Evolutionary conservation across 768 basidiomycete species (phyloP).

Genomic region (Infundibulicybe gibba): DNA sequence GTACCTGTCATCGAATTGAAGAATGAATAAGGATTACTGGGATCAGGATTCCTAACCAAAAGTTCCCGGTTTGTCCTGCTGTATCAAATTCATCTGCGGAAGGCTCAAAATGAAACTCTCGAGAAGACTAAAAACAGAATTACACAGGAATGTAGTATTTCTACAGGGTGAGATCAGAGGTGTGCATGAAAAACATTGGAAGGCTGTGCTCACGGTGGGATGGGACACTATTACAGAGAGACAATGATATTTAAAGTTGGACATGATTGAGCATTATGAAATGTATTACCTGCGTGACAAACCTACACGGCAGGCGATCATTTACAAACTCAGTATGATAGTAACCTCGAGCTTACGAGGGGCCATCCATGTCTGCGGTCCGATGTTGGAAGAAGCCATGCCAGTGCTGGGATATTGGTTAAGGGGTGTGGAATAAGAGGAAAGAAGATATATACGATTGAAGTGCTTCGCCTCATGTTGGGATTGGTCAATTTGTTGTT

Average conservation of each 20-base stretch:
- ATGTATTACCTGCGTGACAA: no score
- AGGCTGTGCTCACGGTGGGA: no score
- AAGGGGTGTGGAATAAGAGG: neutral
- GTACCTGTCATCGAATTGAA: neutral
- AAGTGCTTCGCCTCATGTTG: neutral
- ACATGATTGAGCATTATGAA: no score
- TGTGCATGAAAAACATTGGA: no score
- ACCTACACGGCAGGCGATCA: no score
- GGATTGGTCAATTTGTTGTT: conserved; percentile 3
- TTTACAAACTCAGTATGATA: no score
- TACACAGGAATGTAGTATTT: neutral
- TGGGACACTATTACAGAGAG: no score
- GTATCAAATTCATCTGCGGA: neutral
- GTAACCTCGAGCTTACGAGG: no score
- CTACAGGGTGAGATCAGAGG: no score
- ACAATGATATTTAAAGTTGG: no score
- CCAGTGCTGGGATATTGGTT: neutral
- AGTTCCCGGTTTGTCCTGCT: neutral
- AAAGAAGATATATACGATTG: neutral
- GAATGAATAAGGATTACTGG: neutral
- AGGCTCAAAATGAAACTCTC: neutral
- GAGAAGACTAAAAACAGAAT: neutral
- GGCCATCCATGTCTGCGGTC: no score
- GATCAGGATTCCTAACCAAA: neutral
- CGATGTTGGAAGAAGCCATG: neutral